Conservation (phyloP, 306 rosid species). For the Delonix regia region DNA sequence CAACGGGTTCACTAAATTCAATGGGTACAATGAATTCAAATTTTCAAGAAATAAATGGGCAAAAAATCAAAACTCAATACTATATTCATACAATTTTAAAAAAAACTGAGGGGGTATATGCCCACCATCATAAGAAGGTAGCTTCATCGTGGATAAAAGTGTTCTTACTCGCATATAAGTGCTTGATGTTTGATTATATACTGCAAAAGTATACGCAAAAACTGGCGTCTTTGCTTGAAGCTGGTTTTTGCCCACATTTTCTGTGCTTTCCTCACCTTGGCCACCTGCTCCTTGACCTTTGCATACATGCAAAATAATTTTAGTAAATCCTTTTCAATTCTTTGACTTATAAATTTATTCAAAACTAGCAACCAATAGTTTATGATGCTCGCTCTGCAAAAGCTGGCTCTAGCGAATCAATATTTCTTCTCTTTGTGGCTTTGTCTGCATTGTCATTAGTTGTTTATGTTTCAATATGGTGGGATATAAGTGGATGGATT, state of each 20-base stretch:
- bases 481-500: background rate
- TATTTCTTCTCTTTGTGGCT: slow-evolving; percentile 5
- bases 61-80: no score
- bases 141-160: no score
- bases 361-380: slow-evolving; percentile 23
- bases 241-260: slow-evolving; percentile 84
- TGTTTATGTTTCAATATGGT: slow-evolving; percentile 5
- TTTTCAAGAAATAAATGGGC: no score
- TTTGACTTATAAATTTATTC: slow-evolving; percentile 17
- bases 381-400: slow-evolving; percentile 28
- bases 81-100: no score
- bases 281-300: slow-evolving; percentile 85
- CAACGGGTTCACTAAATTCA: no score
- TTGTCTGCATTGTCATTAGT: background rate
- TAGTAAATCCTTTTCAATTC: slow-evolving; percentile 14
- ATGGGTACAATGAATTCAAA: no score
- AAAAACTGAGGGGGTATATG: no score
- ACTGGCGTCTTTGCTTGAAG: slow-evolving; percentile 89
- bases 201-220: slow-evolving; percentile 83
- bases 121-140: no score
- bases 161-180: slow-evolving; percentile 91
- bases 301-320: slow-evolving; percentile 35
- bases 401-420: slow-evolving; percentile 11
- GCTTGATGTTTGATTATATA: slow-evolving; percentile 84
- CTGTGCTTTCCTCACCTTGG: slow-evolving; percentile 84